Percentiles rank a stretch among this genome's conserved stretches.
These are phyloP conservation scores for Sarocladium brachiariae DNA, from an alignment of 2,329 filamentous ascomycete genomes.

Conservation along the genomic window DNA sequence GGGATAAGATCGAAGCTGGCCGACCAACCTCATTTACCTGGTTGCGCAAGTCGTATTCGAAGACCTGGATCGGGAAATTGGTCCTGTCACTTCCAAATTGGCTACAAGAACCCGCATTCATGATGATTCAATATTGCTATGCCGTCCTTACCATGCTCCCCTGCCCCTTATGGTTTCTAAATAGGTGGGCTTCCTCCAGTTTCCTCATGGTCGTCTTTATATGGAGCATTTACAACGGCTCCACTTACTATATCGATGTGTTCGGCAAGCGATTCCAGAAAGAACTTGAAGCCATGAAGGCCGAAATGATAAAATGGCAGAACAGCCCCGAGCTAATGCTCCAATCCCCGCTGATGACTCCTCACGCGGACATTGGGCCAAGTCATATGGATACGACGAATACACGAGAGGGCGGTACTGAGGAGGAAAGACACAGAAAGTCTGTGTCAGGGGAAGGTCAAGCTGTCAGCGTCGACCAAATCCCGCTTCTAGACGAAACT, in stretches of 20 bases:
- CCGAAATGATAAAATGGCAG: conserved; percentile 87
- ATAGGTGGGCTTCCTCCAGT: conserved; percentile 65
- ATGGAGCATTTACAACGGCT: conserved; percentile 95
- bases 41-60: conserved; percentile 86
- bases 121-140: conserved; percentile 91
- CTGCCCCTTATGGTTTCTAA: conserved; percentile 92
- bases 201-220: conserved; percentile 82
- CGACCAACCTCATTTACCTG: conserved; percentile 96
- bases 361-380: conserved; percentile 14
- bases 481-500: conserved; percentile 49
- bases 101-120: conserved; percentile 85
- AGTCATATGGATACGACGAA: neutral
- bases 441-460: conserved; percentile 10
- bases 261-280: conserved; percentile 97
- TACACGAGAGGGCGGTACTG: neutral
- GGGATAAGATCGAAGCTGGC: conserved; percentile 91
- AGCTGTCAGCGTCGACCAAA: conserved; percentile 40
- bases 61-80: conserved; percentile 78
- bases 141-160: conserved; percentile 90
- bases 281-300: conserved; percentile 82
- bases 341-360: conserved; percentile 27
- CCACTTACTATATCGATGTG: conserved; percentile 96
- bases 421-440: neutral
- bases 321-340: conserved; percentile 42
- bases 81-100: conserved; percentile 69